Percentiles rank a stretch among this genome's conserved stretches.
These are phyloP conservation scores for Cladophialophora yegresii DNA, from an alignment of 2,329 filamentous ascomycete species.

Conservation along the genomic window DNA sequence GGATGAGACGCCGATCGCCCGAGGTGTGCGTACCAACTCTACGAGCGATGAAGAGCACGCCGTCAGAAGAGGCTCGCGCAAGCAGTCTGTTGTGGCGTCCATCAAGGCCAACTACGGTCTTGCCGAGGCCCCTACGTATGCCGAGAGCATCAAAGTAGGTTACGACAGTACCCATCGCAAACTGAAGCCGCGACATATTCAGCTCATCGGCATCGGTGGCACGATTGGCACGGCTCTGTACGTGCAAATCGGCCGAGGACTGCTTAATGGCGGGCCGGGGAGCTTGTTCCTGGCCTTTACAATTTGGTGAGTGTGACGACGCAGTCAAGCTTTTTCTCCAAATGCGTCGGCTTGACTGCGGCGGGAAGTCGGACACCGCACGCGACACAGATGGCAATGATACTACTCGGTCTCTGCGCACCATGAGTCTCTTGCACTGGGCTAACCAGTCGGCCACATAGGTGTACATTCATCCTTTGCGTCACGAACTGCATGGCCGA, in stretches of 20 bases:
- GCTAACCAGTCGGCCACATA: slow-evolving; percentile 31
- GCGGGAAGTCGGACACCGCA: not conserved
- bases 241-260: slow-evolving; percentile 47
- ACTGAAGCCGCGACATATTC: slow-evolving; percentile 50
- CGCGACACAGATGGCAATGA: not conserved
- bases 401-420: not conserved
- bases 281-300: slow-evolving; percentile 50
- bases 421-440: not conserved
- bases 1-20: slow-evolving; percentile 33
- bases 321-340: slow-evolving; percentile 1
- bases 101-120: slow-evolving; percentile 36
- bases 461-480: slow-evolving; percentile 50
- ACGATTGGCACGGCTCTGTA: slow-evolving; percentile 50
- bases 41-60: slow-evolving; percentile 23
- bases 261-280: slow-evolving; percentile 47
- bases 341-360: not conserved
- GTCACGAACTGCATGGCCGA: slow-evolving; percentile 53
- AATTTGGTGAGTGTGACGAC: slow-evolving; percentile 46
- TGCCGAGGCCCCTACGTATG: slow-evolving; percentile 14
- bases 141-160: slow-evolving; percentile 23
- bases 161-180: slow-evolving; percentile 39
- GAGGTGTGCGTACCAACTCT: slow-evolving; percentile 27
- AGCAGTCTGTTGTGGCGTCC: slow-evolving; percentile 32
- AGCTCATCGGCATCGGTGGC: slow-evolving; percentile 52
- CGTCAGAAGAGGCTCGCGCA: slow-evolving; percentile 29